A percentile compares a stretch with the other conserved stretches of the same genome.
Evolutionary conservation across 1,139 yeast species (phyloP).

Genomic region (Debaryomycetaceae sp.): DNA sequence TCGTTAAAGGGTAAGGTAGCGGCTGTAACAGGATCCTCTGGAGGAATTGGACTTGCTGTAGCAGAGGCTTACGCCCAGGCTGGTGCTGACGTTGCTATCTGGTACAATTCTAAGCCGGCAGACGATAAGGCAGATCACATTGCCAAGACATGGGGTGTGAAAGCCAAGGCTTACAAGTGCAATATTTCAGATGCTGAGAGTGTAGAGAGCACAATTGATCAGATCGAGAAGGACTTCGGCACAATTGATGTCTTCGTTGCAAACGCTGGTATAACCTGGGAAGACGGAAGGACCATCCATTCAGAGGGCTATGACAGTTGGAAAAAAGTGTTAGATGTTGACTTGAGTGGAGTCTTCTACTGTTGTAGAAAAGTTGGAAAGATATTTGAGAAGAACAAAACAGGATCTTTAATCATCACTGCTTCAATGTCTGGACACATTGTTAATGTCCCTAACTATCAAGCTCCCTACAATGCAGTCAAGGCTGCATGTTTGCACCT

Average conservation of each 20-base stretch:
- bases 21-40: slow-evolving; percentile 82
- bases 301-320: slow-evolving; percentile 50
- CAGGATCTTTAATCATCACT: slow-evolving; percentile 70
- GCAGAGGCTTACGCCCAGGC: slow-evolving; percentile 89
- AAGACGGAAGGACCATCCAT: slow-evolving; percentile 66
- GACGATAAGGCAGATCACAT: slow-evolving; percentile 57
- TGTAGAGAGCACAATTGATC: slow-evolving; percentile 55
- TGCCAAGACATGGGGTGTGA: slow-evolving; percentile 61
- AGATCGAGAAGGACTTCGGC: slow-evolving; percentile 67
- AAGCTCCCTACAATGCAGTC: slow-evolving; percentile 81
- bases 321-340: slow-evolving; percentile 67
- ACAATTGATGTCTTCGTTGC: slow-evolving; percentile 83
- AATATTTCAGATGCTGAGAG: slow-evolving; percentile 57
- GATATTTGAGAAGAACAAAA: slow-evolving; percentile 65
- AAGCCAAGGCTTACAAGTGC: slow-evolving; percentile 69
- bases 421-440: slow-evolving; percentile 87
- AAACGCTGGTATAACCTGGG: slow-evolving; percentile 91
- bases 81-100: slow-evolving; percentile 85
- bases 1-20: slow-evolving; percentile 82
- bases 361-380: slow-evolving; percentile 69
- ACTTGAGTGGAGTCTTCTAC: slow-evolving; percentile 74
- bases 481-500: slow-evolving; percentile 84
- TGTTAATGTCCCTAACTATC: slow-evolving; percentile 81
- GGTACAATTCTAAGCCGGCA: slow-evolving; percentile 60
- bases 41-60: slow-evolving; percentile 81